A percentile compares a stretch with the other conserved stretches of the same genome.
These are phyloP conservation scores for Bocquillonia castaneifolia DNA, from an alignment of 441 rosid species.

Conservation along the genomic window DNA sequence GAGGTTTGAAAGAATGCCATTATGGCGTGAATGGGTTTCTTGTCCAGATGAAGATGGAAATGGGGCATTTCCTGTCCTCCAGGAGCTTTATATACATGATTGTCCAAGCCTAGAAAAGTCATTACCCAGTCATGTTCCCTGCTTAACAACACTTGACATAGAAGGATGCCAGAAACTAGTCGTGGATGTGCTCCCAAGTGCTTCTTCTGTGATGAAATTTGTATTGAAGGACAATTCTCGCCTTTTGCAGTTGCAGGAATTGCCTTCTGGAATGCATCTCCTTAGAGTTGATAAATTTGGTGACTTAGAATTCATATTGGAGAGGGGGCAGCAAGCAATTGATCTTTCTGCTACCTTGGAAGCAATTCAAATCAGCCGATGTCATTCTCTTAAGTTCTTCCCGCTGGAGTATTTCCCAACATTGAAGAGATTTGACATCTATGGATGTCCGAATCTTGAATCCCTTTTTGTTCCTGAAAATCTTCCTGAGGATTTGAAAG, in stretches of 20 bases:
- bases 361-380: not conserved
- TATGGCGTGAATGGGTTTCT: slow-evolving; percentile 31
- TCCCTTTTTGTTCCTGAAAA: slow-evolving; percentile 1
- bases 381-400: not conserved
- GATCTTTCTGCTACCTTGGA: not conserved
- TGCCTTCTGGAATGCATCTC: slow-evolving; percentile 25
- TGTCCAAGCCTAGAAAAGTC: slow-evolving; percentile 19
- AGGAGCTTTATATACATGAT: slow-evolving; percentile 10
- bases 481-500: too few relatives aligned
- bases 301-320: not conserved
- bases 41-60: not conserved
- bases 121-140: slow-evolving; percentile 21
- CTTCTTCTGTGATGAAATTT: not conserved
- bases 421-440: slow-evolving; percentile 3
- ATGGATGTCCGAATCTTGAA: slow-evolving; percentile 11
- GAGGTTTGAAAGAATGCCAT: slow-evolving; percentile 26
- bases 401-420: slow-evolving; percentile 5
- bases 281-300: slow-evolving; percentile 10
- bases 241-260: slow-evolving; percentile 20
- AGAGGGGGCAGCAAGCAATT: not conserved
- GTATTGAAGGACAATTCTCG: not conserved
- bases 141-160: slow-evolving; percentile 14
- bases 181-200: slow-evolving; percentile 1
- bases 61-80: slow-evolving; percentile 23
- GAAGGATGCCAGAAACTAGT: not conserved